Base-by-base conservation (phyloP, 164 flowering plant genomes). In the Sextonia rubra region DNA sequence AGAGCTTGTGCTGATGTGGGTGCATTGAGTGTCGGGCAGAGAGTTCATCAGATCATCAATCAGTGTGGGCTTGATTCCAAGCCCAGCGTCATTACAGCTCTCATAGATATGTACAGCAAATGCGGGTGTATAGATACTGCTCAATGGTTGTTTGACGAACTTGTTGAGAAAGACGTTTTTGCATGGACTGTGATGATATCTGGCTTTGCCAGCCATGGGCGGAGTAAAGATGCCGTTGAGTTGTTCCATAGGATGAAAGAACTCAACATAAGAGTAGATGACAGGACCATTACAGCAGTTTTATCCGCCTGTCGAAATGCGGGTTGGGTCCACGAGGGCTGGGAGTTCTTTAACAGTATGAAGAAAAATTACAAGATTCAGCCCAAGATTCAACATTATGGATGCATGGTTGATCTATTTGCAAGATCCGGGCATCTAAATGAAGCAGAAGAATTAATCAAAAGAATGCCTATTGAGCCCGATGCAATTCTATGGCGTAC, bases 131-230 rank as follows among this genome's bases (percentile, higher is more conserved):
- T 87, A 26, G 80, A 80, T 24, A 47, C 72, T 61, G 86, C 87
- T 24, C 73, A 23, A 67, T 55, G 62, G 23, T 74, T 83, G 17
- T 87, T 87, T 61, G 63, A 81, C 61, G 69, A 37, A 37, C 27
- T 77, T 55, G 67, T 12, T 62, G 65, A 75, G 8, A 80, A 77
- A 30, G 82, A 81, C 75, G 78, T 75, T 66, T 81, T 77, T 64
- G 61, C 75, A 68, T 86, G 88, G 90, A 85, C 88, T 12, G 81
- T 85, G 14, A 83, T 86, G 84, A 83, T 85, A 20, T 76, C 78
- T 37, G 85, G 85, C 56, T 78, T 80, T 68, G 86, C 82, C 9
- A 81, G 78, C 73, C 84, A 86, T 77, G 88, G 90, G 55, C 47
- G 3, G 69, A 73, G 83, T 67, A 47, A 55, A 70, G 81, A 86